phyloP scores from a whole-genome alignment of 441 rosid genomes.

The Metrosideros polymorpha region DNA sequence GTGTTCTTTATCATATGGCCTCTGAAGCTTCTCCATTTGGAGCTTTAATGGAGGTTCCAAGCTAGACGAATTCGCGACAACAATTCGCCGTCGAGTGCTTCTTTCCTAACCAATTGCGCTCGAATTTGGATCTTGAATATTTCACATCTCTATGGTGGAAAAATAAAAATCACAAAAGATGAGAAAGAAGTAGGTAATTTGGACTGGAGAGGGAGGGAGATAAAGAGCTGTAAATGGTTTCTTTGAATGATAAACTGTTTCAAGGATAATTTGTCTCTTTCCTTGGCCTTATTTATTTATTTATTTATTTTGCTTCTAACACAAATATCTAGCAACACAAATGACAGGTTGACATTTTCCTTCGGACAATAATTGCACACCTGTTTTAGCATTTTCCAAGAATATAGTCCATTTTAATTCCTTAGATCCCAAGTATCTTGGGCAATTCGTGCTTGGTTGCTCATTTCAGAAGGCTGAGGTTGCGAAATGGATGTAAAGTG shows the following conservation, averaged over 20 bases:
- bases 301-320: background rate
- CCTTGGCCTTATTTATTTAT: background rate
- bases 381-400: background rate
- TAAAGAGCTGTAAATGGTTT: background rate
- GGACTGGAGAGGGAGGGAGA: background rate
- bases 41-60: background rate
- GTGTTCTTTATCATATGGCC: conserved; percentile 72
- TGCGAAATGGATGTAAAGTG: background rate
- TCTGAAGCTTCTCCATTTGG: conserved; percentile 67
- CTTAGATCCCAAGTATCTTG: background rate
- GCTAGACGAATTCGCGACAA: background rate
- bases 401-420: background rate
- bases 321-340: background rate
- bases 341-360: background rate
- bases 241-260: background rate
- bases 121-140: background rate
- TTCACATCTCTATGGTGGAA: background rate
- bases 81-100: background rate
- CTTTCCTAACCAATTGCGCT: background rate
- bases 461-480: background rate
- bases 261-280: background rate
- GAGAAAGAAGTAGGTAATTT: background rate
- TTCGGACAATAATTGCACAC: background rate
- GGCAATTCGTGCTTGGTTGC: background rate
- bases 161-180: background rate